Conservation (phyloP, 495 filamentous ascomycete species). For the Xylaria acuta region DNA sequence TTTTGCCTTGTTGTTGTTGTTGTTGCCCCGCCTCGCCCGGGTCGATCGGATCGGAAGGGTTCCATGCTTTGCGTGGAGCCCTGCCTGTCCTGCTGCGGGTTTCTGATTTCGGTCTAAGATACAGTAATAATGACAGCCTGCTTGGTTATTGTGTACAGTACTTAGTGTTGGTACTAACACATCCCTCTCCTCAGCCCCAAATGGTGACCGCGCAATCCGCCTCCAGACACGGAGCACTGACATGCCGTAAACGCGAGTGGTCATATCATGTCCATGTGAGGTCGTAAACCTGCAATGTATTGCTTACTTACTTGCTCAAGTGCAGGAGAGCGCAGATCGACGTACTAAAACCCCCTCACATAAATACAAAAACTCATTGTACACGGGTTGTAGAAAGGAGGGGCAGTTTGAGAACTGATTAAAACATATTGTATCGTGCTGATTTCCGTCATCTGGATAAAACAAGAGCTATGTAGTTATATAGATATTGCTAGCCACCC, state of each 20-base stretch:
- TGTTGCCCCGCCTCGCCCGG: background rate
- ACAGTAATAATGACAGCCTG: background rate
- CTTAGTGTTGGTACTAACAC: background rate
- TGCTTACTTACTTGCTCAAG: conserved; percentile 14
- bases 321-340: background rate
- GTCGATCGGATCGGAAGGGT: conserved; percentile 7
- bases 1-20: background rate
- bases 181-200: background rate
- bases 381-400: background rate
- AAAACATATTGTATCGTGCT: conserved; percentile 2
- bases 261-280: conserved; percentile 6
- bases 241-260: background rate
- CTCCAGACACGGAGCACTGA: background rate
- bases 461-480: conserved; percentile 20
- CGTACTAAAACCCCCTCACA: background rate
- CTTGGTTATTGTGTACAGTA: background rate
- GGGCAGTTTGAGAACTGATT: background rate
- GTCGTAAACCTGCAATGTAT: background rate
- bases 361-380: background rate
- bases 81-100: background rate
- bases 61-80: conserved; percentile 10
- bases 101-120: background rate
- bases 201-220: background rate
- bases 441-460: background rate
- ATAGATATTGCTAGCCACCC: conserved; percentile 3